Percentiles rank a stretch among this genome's conserved stretches.
Conservation (phyloP, 768 basidiomycete species). For the Boletus tomentosulus region DNA sequence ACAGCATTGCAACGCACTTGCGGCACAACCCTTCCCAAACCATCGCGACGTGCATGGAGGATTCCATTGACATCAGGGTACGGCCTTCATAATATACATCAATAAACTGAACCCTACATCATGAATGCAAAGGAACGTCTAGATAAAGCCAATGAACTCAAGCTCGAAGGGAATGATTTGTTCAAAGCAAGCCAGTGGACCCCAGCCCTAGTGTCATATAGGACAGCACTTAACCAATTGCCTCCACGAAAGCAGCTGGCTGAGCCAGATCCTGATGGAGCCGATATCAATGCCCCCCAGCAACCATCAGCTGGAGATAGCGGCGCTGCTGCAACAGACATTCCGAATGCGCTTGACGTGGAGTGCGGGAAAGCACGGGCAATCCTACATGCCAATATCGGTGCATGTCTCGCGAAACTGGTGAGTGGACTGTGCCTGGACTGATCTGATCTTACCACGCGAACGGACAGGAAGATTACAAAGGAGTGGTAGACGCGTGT, state of each 20-base stretch:
- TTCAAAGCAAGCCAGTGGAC: conserved; percentile 67
- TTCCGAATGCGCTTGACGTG: conserved; percentile 35
- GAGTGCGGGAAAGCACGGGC: conserved; percentile 60
- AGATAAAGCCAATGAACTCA: conserved; percentile 54
- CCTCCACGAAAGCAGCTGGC: conserved; percentile 42
- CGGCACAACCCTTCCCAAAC: no score
- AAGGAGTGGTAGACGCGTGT: conserved; percentile 77
- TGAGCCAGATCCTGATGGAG: conserved; percentile 14
- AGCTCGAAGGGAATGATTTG: conserved; percentile 68
- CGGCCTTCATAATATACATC: not conserved
- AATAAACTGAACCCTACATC: not conserved
- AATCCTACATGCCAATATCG: conserved; percentile 82
- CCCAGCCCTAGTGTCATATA: conserved; percentile 69
- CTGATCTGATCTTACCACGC: not conserved
- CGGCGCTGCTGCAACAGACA: conserved; percentile 5
- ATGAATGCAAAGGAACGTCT: conserved; percentile 39
- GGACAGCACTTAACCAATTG: conserved; percentile 59
- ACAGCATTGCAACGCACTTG: not conserved
- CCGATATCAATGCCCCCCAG: conserved; percentile 18
- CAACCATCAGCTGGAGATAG: conserved; percentile 9
- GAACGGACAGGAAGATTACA: conserved; percentile 60
- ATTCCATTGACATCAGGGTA: conserved; percentile 1
- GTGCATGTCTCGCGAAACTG: conserved; percentile 76
- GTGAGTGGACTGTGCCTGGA: conserved; percentile 38
- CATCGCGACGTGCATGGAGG: not conserved